Evolutionary conservation across 305 asterid species (phyloP).

Genomic region (Fraxinus floribunda): DNA sequence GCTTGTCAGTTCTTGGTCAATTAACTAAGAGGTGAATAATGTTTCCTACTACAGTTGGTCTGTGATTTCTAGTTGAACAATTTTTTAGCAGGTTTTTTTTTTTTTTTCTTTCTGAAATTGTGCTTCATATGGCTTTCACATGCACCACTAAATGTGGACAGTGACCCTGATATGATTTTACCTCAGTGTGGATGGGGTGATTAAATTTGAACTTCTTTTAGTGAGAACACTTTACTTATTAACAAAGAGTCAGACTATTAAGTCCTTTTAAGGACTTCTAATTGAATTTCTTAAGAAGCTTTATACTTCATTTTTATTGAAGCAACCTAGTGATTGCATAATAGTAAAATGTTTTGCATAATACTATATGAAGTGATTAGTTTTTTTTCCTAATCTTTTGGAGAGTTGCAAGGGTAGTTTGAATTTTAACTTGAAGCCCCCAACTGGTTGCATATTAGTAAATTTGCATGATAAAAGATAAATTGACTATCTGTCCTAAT

Average conservation of each 20-base stretch:
- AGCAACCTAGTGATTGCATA: neutral
- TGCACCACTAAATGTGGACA: neutral
- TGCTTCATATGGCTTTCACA: neutral
- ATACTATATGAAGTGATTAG: neutral
- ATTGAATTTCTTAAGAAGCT: neutral
- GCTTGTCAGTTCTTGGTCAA: constrained; percentile 5
- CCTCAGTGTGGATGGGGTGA: neutral
- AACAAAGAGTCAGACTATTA: neutral
- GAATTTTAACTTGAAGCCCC: neutral
- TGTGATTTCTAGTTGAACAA: neutral
- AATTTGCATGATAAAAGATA: neutral
- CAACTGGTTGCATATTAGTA: neutral
- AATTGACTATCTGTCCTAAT: neutral
- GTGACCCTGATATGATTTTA: neutral
- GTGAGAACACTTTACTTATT: neutral
- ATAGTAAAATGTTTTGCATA: neutral
- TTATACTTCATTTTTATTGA: neutral
- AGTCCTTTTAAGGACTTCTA: neutral
- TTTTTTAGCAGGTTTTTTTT: neutral
- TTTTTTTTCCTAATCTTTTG: neutral
- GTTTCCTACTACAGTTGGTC: neutral
- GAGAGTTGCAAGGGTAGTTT: neutral
- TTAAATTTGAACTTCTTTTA: neutral
- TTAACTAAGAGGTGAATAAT: neutral
- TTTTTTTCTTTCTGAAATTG: neutral